These are phyloP conservation scores for Colletotrichum liaoningense DNA, from an alignment of 2,329 filamentous ascomycete species.

Conservation along the genomic window DNA sequence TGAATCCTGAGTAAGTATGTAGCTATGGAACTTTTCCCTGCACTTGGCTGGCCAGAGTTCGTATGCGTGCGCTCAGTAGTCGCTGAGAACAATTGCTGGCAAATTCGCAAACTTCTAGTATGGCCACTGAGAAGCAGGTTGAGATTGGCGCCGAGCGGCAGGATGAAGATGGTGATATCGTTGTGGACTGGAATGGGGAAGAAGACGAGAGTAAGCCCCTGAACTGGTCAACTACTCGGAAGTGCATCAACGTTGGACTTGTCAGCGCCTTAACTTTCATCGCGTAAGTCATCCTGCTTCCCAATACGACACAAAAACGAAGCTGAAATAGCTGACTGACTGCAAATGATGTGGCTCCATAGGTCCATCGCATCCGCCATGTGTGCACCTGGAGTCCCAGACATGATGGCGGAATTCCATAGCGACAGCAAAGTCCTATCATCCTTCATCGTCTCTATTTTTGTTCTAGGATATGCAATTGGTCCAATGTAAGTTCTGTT, in stretches of 20 bases:
- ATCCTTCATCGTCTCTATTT: not conserved
- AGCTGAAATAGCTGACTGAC: not conserved
- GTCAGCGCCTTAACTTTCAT: conserved; percentile 54
- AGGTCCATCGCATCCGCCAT: not conserved
- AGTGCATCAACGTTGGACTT: conserved; percentile 48
- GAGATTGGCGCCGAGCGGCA: not conserved
- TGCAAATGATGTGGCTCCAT: not conserved
- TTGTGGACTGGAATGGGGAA: conserved; percentile 68
- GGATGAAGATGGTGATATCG: conserved; percentile 2
- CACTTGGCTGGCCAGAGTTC: not conserved
- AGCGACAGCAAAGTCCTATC: not conserved
- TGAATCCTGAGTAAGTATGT: not conserved
- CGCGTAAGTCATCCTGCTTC: conserved; percentile 41
- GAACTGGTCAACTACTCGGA: conserved; percentile 63
- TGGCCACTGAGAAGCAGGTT: not conserved
- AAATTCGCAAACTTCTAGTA: not conserved
- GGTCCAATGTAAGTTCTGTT: not conserved
- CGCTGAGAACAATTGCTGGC: too few species aligned
- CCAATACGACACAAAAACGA: too few species aligned
- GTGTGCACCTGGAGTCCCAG: not conserved
- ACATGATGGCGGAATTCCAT: not conserved
- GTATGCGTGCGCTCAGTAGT: not conserved
- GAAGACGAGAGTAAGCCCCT: conserved; percentile 68
- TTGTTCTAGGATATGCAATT: not conserved
- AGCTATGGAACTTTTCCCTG: not conserved